Base-by-base conservation (phyloP, 768 basidiomycete genomes). In the Collybiopsis luxurians region DNA sequence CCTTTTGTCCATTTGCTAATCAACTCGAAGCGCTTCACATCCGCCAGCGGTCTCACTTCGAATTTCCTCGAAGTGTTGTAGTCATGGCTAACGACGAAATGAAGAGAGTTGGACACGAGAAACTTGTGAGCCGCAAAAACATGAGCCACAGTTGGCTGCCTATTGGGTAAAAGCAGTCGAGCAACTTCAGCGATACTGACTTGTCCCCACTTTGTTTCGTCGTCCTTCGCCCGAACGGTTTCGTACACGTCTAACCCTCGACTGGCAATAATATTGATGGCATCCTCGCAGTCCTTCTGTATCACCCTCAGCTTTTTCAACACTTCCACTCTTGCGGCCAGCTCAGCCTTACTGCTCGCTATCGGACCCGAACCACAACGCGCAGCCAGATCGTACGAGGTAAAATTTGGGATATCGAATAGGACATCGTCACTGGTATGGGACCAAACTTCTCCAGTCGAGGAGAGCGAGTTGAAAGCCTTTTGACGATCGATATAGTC, bases 281-380 rank as follows among this genome's bases (percentile, higher is more conserved):
- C 73, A 36, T 63, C 66, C 45, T 87, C 82, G 5, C 85, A 66
- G 1, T 70, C 68, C 38, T 73, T 75, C 54, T 81, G 76, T 23
- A 90, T 65, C 4, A 75, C 69, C 19, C 85, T 81, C 21, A 93
- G 63, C n/a, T 71, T 74, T 62, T 77, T 82, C 24, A 91, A 75
- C 19, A 87, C 78, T 53, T 83, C 76, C 3, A 90, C 76, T 2
- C 93, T 79, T 2, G 92, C 90, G 26, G 73, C 70, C 47, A 79
- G 67, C 57, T 87, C 71, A 4, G 61, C 60, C 15, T 64, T 63
- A 27, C 66, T 72, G 7, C 49, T 42, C 0, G 79, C 67, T 23
- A 66, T 54, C 0, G 60, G 61, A 1, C 63, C 56, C 0, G 42
- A 40, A 1, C 86, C 84, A 63, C 85, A 87, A 30, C 82, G 75